Evolutionary conservation across 129 eudicot genomes (phyloP), one percentile per base, ranked within the genome.

Genomic region (Lactuca sativa): DNA sequence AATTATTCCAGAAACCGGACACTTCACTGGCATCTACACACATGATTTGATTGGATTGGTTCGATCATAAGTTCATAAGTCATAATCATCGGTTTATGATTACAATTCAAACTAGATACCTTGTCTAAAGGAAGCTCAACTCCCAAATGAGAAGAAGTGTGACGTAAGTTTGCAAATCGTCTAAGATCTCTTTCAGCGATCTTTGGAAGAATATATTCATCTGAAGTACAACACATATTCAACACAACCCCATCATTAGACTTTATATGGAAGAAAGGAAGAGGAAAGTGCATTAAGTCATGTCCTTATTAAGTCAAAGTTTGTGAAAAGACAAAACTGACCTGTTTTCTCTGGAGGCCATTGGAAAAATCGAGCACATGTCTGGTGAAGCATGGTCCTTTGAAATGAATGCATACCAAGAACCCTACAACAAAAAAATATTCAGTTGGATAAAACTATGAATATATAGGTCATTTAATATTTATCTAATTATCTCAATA

Each of bases 281-380:
- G 37, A 33, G 37, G 4, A 33, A 33, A 33, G 37, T 33, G 18
- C 32, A 43, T 8, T 1, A 32, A 37, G 48, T 55, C 17, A 54
- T 7, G 48, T 59, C 16, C 25, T 21, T 13, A 37, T 56, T 13
- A 16, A 14, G 38, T 76, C 48, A 15, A 38, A 48, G 75, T 73
- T 44, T 17, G 48, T 18, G 9, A 11, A 65, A 34, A 34, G 66
- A 51, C 31, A 25, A 6, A 73, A 44, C 34, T 7, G 7, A 86
- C 98, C 98, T 81, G 97, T 89, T 87, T 89, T 93, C 80, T 80
- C 92, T 15, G 96, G 92, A 77, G 90, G 82, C 98, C 98, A 93
- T 30, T 82, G 90, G 61, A 93, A 93, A 70, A 59, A 83, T 32
- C 76, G 81, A 65, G 78, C 80, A 63, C 98, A 93, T 69, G 85